Percentiles rank a stretch among this genome's conserved stretches.
Evolutionary conservation across 305 asterid species (phyloP).

Genomic region (Striga hermonthica): DNA sequence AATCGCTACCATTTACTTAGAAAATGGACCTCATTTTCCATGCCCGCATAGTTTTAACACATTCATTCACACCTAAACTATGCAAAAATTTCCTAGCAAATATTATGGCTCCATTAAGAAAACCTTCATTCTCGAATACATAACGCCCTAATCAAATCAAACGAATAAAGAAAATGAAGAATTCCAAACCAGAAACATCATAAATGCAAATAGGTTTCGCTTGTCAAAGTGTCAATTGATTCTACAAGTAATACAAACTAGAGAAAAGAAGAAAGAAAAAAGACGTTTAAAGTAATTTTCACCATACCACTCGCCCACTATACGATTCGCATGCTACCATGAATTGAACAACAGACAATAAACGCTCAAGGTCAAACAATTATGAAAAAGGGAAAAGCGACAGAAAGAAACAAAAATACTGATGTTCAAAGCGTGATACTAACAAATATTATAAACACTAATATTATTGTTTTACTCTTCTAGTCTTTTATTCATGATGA

Average conservation of each 20-base stretch:
- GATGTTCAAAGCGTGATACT: conserved; percentile 7
- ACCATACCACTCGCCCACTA: conserved; percentile 9
- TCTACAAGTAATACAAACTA: background rate
- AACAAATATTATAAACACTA: background rate
- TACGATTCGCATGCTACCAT: conserved; percentile 4
- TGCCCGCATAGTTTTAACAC: conserved; percentile 9
- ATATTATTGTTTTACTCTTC: conserved; percentile 2
- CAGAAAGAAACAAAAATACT: background rate
- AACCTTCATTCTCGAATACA: background rate
- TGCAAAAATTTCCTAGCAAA: conserved; percentile 6
- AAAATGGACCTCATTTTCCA: conserved; percentile 7
- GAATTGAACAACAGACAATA: conserved; percentile 4
- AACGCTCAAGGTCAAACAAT: background rate
- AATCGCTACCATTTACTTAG: background rate
- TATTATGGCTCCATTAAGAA: conserved; percentile 15
- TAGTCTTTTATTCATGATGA: conserved; percentile 1
- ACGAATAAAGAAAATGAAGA: conserved; percentile 6
- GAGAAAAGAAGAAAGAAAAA: background rate
- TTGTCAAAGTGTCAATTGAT: conserved; percentile 15
- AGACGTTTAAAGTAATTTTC: conserved; percentile 16
- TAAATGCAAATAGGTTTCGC: background rate
- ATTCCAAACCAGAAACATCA: conserved; percentile 21
- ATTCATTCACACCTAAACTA: conserved; percentile 5
- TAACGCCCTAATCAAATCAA: conserved; percentile 11
- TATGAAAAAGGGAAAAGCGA: background rate